Evolutionary conservation across 2,329 filamentous ascomycete species (phyloP), one percentile per base, ranked within the genome.

Genomic region (Monascus ruber): DNA sequence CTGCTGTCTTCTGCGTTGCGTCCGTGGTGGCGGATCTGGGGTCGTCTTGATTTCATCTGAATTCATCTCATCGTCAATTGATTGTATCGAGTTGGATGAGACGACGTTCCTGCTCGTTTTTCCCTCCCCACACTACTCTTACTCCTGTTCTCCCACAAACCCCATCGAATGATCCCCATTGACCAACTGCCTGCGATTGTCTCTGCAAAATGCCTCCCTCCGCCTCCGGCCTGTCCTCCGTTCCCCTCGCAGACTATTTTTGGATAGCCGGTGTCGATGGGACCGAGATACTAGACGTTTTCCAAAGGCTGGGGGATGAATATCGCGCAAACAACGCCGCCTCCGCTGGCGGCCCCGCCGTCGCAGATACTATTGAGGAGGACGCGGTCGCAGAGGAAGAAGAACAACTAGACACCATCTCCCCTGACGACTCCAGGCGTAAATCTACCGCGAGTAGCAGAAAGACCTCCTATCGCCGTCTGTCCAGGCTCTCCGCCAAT

Each of bases 171-270:
- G 17, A 17, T 17, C 17, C 17, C 17, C 17, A 17, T 2, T 17
- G 17, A 17, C 17, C 17, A 17, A 17, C 17, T 17, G 17, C 37
- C 26, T 38, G 31, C 45, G 41, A 45, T 43, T 41, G 40, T 39
- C 42, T 46, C 38, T 24, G 45, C 48, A 52, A 42, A 43, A 63
- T 64, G 54, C 53, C 63, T 40, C 51, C 50, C 34, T 41, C 50
- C 34, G 47, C 57, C 34, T 49, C 61, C 39, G 65, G 71, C 42
- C 50, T 58, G 40, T 64, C 67, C 35, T 66, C 69, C 43, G 66
- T 67, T 39, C 76, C 77, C 40, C 71, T 81, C 39, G 77, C 77
- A 51, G 77, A 81, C 58, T 79, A 76, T 59, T 81, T 81, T 59
- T 81, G 79, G 70, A 80, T 81, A 37, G 61, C 65, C 38, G 68